These are phyloP conservation scores for Astrocystis sublimbata DNA, from an alignment of 495 filamentous ascomycete genomes.

Conservation along the genomic window DNA sequence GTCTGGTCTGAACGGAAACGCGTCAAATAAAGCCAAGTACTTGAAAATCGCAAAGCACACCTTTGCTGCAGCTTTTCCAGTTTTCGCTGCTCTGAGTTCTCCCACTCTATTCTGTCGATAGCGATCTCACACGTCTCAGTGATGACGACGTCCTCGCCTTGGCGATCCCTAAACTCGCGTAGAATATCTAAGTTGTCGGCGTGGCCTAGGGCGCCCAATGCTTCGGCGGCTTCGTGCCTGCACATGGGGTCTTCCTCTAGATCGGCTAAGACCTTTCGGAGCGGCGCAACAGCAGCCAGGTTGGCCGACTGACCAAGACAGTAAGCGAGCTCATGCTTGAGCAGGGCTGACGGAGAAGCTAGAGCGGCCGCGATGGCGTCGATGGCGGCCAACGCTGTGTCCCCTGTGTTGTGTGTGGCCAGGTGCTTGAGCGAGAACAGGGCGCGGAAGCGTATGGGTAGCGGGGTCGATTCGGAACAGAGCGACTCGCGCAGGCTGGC, in stretches of 20 bases:
- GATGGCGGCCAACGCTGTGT: conserved; percentile 71
- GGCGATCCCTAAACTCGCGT: conserved; percentile 66
- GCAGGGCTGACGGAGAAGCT: conserved; percentile 74
- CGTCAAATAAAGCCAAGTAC: conserved; percentile 8
- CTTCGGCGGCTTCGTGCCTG: conserved; percentile 95
- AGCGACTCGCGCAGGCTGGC: conserved; percentile 72
- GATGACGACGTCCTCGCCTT: conserved; percentile 73
- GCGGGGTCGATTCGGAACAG: conserved; percentile 72
- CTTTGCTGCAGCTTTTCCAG: conserved; percentile 75
- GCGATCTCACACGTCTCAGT: conserved; percentile 96
- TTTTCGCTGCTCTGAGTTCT: conserved; percentile 69
- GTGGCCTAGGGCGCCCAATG: conserved; percentile 84
- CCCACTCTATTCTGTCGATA: conserved; percentile 91
- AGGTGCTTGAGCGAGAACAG: conserved; percentile 97
- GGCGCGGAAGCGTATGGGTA: conserved; percentile 90
- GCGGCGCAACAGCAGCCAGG: conserved; percentile 66
- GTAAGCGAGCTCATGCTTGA: conserved; percentile 97
- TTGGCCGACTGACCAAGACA: conserved; percentile 91
- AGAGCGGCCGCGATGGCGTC: conserved; percentile 92
- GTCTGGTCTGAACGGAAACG: conserved; percentile 23
- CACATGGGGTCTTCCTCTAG: conserved; percentile 86
- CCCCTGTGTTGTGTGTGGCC: conserved; percentile 66
- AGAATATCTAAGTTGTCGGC: conserved; percentile 69
- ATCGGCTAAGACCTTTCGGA: conserved; percentile 78
- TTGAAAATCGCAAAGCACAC: conserved; percentile 47